Percentiles rank a stretch among this genome's conserved stretches.
phyloP scores from a whole-genome alignment of 306 rosid species.

The Cucurbita moschata region DNA sequence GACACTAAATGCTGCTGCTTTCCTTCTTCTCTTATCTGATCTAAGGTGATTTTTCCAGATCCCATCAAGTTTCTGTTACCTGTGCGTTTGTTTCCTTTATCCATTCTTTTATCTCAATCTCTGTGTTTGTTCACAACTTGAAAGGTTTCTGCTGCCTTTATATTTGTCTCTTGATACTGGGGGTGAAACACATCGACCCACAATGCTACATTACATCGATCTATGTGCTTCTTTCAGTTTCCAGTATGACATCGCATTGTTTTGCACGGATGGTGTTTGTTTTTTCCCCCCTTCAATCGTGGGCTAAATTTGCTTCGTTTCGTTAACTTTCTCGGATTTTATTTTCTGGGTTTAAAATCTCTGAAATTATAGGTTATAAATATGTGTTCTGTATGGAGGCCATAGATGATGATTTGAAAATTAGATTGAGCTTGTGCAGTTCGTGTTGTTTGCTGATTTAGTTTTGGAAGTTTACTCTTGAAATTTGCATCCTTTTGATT shows the following conservation, averaged over 20 bases:
- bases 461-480: not conserved
- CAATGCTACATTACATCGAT: not conserved
- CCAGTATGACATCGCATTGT: not conserved
- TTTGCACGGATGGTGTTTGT: not conserved
- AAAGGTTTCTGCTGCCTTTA: not conserved
- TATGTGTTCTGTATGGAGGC: not conserved
- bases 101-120: not conserved
- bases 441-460: not conserved
- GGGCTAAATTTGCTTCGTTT: not conserved
- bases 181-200: not conserved
- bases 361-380: not conserved
- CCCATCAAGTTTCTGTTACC: not conserved
- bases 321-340: not conserved
- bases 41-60: conserved; percentile 4
- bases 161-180: not conserved
- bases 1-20: conserved; percentile 2
- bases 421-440: not conserved
- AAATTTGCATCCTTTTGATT: not conserved
- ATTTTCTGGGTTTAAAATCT: not conserved
- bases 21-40: conserved; percentile 1
- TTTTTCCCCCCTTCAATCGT: not conserved
- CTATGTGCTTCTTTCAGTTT: not conserved
- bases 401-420: not conserved
- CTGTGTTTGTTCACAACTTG: not conserved
- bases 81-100: not conserved